Evolutionary conservation across 345 rosid species (phyloP).

Genomic region (Pelargonium nanum): DNA sequence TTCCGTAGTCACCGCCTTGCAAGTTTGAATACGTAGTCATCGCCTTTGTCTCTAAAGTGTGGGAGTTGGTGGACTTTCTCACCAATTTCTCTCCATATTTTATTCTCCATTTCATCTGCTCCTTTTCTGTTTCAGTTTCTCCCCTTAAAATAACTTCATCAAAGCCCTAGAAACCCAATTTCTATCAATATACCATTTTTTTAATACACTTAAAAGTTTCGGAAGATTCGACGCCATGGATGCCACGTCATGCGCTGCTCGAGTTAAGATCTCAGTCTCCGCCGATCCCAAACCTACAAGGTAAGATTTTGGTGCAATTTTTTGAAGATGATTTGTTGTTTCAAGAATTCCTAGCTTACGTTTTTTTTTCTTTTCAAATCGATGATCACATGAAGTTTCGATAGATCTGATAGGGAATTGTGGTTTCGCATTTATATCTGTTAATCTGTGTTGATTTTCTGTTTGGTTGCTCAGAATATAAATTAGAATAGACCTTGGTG

Average conservation of each 20-base stretch:
- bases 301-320: not conserved
- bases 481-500: not conserved
- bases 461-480: not conserved
- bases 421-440: not conserved
- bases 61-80: no score
- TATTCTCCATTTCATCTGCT: no score
- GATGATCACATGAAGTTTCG: not conserved
- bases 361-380: not conserved
- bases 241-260: constrained; percentile 7
- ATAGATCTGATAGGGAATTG: not conserved
- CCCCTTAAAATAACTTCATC: no score
- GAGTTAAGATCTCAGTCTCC: not conserved
- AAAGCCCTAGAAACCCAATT: no score
- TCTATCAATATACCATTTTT: no score
- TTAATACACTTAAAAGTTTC: not conserved
- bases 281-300: constrained; percentile 4
- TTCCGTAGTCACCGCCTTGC: no score
- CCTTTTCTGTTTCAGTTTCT: no score
- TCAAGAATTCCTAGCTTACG: not conserved
- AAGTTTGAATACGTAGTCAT: no score
- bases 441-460: not conserved
- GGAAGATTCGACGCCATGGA: constrained; percentile 9
- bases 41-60: no score
- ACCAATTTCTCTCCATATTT: no score
- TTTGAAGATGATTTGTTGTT: not conserved